Conservation (phyloP, 192 early-diverging fungal genomes). For the Coemansia sp. region DNA sequence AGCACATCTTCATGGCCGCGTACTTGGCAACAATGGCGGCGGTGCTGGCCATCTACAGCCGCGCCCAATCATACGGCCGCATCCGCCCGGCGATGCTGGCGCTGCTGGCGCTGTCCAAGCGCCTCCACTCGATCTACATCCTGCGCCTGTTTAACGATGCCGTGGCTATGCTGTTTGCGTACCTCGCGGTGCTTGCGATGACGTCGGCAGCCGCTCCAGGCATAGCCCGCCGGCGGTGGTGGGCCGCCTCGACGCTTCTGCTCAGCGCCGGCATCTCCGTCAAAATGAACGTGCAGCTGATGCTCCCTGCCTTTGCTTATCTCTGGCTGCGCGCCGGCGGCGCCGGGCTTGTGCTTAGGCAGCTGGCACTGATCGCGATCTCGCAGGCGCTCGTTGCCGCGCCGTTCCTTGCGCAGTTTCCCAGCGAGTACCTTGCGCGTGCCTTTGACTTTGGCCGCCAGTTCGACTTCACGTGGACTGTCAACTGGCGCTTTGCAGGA, state of each 20-base stretch:
- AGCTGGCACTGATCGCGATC: constrained; percentile 11
- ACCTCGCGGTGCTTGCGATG: constrained; percentile 68
- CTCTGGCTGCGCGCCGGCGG: constrained; percentile 47
- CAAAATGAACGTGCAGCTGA: constrained; percentile 95
- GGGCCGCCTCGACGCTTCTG: constrained; percentile 20
- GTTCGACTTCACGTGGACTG: constrained; percentile 92
- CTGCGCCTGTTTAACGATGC: constrained; percentile 94
- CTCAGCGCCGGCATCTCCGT: constrained; percentile 79
- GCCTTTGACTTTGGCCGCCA: constrained; percentile 89
- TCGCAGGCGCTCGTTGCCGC: constrained; percentile 60
- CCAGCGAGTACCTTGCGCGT: constrained; percentile 67
- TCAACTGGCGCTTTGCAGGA: constrained; percentile 90
- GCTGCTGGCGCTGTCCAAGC: constrained; percentile 71
- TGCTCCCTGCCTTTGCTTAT: constrained; percentile 84
- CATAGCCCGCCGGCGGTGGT: constrained; percentile 31
- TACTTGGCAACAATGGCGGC: constrained; percentile 70
- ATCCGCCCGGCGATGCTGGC: constrained; percentile 69
- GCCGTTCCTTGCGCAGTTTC: constrained; percentile 63
- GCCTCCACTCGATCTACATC: constrained; percentile 94
- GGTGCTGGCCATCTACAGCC: constrained; percentile 70
- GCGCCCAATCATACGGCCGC: constrained; percentile 35
- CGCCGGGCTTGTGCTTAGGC: background rate
- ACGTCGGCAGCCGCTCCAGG: constrained; percentile 21
- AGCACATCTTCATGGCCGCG: constrained; percentile 81
- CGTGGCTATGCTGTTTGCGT: constrained; percentile 85